Percentiles rank a stretch among this genome's conserved stretches.
Evolutionary conservation across 129 eudicot species (phyloP).

Genomic region (Flaveria brownii): DNA sequence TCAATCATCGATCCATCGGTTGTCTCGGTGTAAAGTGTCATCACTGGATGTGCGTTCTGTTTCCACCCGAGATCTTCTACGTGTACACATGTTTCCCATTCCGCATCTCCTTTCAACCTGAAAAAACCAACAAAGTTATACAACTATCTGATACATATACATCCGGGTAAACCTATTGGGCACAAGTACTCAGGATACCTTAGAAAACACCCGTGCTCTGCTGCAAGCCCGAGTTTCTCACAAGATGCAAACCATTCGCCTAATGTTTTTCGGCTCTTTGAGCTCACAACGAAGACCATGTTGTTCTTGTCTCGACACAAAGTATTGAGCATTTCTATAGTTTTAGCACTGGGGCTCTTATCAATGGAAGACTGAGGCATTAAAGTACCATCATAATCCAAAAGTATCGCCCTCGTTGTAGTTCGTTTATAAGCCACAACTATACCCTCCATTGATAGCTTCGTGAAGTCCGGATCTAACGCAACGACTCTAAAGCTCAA

Average conservation of each 20-base stretch:
- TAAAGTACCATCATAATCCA: slow-evolving; percentile 93
- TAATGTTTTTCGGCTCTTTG: slow-evolving; percentile 75
- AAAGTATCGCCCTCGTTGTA: slow-evolving; percentile 68
- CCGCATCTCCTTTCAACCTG: slow-evolving; percentile 59
- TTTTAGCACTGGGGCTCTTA: slow-evolving; percentile 67
- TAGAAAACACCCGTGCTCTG: slow-evolving; percentile 71
- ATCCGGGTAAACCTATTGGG: neutral
- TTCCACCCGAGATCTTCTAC: slow-evolving; percentile 74
- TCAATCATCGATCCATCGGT: slow-evolving; percentile 86
- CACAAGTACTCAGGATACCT: neutral
- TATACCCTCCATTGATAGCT: slow-evolving; percentile 74
- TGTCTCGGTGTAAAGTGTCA: slow-evolving; percentile 81
- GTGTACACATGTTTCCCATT: slow-evolving; percentile 76
- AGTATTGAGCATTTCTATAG: slow-evolving; percentile 57
- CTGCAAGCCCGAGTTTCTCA: slow-evolving; percentile 83
- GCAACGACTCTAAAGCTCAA: slow-evolving; percentile 86
- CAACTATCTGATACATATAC: neutral
- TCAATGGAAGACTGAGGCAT: slow-evolving; percentile 79
- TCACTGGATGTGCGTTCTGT: slow-evolving; percentile 78
- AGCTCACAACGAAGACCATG: slow-evolving; percentile 80
- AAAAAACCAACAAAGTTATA: neutral
- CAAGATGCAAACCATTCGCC: slow-evolving; percentile 67
- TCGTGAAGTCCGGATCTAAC: slow-evolving; percentile 77
- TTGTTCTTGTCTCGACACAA: slow-evolving; percentile 63
- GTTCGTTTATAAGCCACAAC: slow-evolving; percentile 58